Evolutionary conservation across 345 rosid genomes (phyloP), one percentile per base, ranked within the genome.

Genomic region (Dipteronia dyeriana): DNA sequence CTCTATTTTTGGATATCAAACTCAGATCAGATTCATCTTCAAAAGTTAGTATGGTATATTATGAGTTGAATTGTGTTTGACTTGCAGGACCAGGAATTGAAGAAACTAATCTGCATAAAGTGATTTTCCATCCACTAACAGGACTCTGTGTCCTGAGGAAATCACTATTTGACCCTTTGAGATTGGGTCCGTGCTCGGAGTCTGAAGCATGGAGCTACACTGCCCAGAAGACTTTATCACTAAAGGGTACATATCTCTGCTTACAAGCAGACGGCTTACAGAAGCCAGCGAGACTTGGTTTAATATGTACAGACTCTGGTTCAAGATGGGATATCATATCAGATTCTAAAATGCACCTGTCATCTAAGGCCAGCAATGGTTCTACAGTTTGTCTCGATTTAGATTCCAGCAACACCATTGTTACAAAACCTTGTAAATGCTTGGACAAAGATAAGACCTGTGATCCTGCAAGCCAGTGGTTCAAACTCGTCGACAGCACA

Each of bases 131-230:
- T 80, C 98, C 97, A 3, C 64, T 73, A 70, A 92, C 98, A 0
- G 99, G 98, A 26, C 90, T 91, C 0, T 96, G 98, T 51, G 68
- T 96, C 20, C 80, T 74, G 23, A 76, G 90, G 69, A 91, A 78
- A 45, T 84, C 94, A n/a, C 19, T 70, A 51, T 0, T 75, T 11
- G 90, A 86, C 5, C 85, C 86, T 9, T 62, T 92, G 51, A 83
- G 67, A 9, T 83, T 95, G 78, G 97, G 98, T 26, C 86, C 91
- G 1, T 95, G 99, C 81, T 69, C 82, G 1, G 84, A 85, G n/a
- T 89, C 99, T 2, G 95, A 93, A 43, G 83, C 88, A 53, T 94
- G 98, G 97, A 86, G 76, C 57, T 94, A 92, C 76, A 85, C 94
- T 1, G 62, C 86, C 12, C 82, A 76, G 38, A 85, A 90, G 72